phyloP scores from a whole-genome alignment of 805 yeast species.

The Isabelozyma gotoi region DNA sequence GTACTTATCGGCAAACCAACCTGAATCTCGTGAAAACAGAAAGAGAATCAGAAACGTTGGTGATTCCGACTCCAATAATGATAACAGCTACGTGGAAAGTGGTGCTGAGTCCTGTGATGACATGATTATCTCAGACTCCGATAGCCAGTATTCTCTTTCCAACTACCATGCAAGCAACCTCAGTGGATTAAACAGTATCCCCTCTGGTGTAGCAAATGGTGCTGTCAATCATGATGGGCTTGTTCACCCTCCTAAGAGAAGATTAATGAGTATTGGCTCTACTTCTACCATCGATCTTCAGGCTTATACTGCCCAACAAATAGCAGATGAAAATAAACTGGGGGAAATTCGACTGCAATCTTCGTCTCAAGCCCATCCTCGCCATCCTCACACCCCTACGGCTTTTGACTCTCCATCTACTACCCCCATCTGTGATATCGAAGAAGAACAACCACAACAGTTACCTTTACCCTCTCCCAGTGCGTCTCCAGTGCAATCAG shows the following conservation, averaged over 20 bases:
- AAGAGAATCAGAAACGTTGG: constrained; percentile 19
- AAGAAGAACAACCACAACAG: constrained; percentile 38
- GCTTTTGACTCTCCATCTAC: constrained; percentile 28
- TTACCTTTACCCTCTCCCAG: constrained; percentile 71
- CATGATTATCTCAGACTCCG: constrained; percentile 35
- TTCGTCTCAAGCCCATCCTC: not conserved
- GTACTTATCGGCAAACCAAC: constrained; percentile 5
- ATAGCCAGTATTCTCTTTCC: constrained; percentile 18
- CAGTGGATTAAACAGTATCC: not conserved
- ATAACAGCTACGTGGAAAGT: constrained; percentile 8
- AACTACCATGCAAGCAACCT: not conserved
- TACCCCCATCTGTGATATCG: constrained; percentile 37
- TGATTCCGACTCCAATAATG: constrained; percentile 11
- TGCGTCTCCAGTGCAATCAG: constrained; percentile 23
- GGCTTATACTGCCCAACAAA: not conserved
- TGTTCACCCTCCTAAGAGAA: constrained; percentile 38
- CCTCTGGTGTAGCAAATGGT: not conserved
- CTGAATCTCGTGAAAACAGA: constrained; percentile 23
- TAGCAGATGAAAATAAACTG: not conserved
- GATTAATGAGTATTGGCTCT: constrained; percentile 21
- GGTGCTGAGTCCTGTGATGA: constrained; percentile 30
- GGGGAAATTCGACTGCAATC: not conserved
- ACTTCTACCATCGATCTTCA: not conserved
- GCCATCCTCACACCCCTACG: constrained; percentile 27
- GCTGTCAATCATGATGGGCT: constrained; percentile 14